Conservation (phyloP, 176 grass and related monocot species). For the Oryza meyeriana region DNA sequence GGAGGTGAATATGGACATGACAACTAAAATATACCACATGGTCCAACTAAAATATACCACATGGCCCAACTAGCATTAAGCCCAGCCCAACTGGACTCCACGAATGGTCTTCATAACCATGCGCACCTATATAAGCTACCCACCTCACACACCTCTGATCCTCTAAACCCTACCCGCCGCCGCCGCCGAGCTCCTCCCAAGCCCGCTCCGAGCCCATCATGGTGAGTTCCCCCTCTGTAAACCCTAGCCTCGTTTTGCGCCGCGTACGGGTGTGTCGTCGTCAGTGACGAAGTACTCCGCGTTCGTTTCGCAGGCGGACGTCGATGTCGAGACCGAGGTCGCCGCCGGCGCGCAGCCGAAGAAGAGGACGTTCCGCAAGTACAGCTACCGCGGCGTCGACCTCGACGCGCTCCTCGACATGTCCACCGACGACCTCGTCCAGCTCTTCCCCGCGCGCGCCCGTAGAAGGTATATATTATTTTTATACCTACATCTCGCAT, state of each 20-base stretch:
- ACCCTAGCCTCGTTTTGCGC: not conserved
- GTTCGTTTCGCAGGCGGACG: conserved; percentile 49
- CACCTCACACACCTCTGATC: not conserved
- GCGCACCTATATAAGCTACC: conserved; percentile 20
- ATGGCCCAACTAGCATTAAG: not conserved
- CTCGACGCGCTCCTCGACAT: conserved; percentile 94
- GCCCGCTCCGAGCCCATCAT: conserved; percentile 8
- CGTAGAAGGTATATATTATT: conserved; percentile 55
- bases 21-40: too few species aligned
- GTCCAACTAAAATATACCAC: too few species aligned
- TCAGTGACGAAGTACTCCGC: not conserved
- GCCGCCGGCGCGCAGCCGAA: conserved; percentile 63
- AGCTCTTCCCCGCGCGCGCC: conserved; percentile 86
- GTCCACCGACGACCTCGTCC: conserved; percentile 92
- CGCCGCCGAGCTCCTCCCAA: not conserved
- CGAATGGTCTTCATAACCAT: not conserved
- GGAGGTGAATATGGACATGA: too few species aligned
- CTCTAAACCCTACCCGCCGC: conserved; percentile 29
- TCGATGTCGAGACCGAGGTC: conserved; percentile 63
- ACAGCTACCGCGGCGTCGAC: conserved; percentile 85
- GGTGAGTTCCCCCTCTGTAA: not conserved
- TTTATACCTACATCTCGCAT: not conserved
- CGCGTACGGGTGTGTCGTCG: too few species aligned
- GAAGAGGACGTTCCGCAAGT: conserved; percentile 99
- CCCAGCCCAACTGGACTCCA: not conserved